phyloP scores from a whole-genome alignment of 164 flowering plant genomes.

The Chimonanthus salicifolius region DNA sequence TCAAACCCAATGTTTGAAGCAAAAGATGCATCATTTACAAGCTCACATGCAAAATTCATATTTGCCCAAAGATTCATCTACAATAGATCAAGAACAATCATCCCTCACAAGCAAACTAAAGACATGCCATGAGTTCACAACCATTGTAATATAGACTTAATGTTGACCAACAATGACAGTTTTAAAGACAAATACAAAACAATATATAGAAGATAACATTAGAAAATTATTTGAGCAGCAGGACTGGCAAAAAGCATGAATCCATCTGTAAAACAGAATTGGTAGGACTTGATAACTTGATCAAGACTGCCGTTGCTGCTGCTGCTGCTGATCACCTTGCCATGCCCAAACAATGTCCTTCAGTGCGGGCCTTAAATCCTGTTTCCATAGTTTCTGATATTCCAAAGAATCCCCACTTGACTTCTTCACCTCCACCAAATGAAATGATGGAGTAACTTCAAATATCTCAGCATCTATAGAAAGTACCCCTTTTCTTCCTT shows the following conservation, averaged over 20 bases:
- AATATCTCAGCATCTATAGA: slow-evolving; percentile 76
- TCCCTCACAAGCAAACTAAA: not conserved
- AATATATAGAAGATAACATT: not conserved
- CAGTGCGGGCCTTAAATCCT: slow-evolving; percentile 65
- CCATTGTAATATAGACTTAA: not conserved
- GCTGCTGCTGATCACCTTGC: slow-evolving; percentile 47
- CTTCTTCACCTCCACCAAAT: slow-evolving; percentile 69
- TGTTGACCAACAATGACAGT: not conserved
- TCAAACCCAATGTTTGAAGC: too few species aligned
- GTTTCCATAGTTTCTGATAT: slow-evolving; percentile 45
- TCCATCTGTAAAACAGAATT: not conserved
- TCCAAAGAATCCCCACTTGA: slow-evolving; percentile 72
- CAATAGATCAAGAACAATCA: not conserved
- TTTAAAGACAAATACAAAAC: not conserved
- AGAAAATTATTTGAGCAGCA: not conserved
- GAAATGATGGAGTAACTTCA: slow-evolving; percentile 52
- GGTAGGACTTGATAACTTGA: not conserved
- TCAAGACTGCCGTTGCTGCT: slow-evolving; percentile 8
- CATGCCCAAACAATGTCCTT: slow-evolving; percentile 76
- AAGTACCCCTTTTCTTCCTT: slow-evolving; percentile 61
- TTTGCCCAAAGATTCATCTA: not conserved
- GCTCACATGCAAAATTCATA: not conserved
- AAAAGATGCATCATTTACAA: not conserved
- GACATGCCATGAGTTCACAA: not conserved
- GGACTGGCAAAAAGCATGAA: not conserved